Conservation (phyloP, 2,329 filamentous ascomycete species). For the Verruconis gallopava region DNA sequence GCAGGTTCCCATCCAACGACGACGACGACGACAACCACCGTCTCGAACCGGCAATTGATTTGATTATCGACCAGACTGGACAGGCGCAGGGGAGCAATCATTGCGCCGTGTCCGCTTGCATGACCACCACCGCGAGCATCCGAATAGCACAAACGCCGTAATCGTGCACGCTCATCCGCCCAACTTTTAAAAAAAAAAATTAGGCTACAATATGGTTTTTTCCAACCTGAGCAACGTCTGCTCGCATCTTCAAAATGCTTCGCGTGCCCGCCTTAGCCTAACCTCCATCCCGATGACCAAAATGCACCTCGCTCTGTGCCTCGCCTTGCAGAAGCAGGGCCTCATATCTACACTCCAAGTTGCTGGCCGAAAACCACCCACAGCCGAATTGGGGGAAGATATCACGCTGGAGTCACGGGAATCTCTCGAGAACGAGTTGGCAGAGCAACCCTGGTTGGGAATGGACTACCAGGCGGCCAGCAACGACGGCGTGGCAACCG, state of each 20-base stretch:
- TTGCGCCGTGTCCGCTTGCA: too few species aligned
- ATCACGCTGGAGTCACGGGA: slow-evolving; percentile 17
- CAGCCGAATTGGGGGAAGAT: slow-evolving; percentile 14
- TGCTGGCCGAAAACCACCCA: slow-evolving; percentile 34
- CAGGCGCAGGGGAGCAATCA: too few species aligned
- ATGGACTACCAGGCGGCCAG: slow-evolving; percentile 17
- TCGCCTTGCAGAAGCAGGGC: slow-evolving; percentile 70
- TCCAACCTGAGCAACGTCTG: slow-evolving; percentile 66
- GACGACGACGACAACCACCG: too few species aligned
- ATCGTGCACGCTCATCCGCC: too few species aligned
- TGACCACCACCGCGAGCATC: too few species aligned
- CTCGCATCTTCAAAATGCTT: slow-evolving; percentile 84
- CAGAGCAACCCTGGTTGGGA: slow-evolving; percentile 29
- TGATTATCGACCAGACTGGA: too few species aligned
- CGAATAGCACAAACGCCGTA: too few species aligned
- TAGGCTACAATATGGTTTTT: slow-evolving; percentile 60
- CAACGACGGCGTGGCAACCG: slow-evolving; percentile 28
- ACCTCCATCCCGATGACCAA: slow-evolving; percentile 74
- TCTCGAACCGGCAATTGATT: too few species aligned
- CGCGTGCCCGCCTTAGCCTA: slow-evolving; percentile 66
- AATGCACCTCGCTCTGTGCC: slow-evolving; percentile 61
- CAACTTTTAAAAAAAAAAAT: too few species aligned
- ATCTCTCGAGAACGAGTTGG: slow-evolving; percentile 20
- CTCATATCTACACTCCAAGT: slow-evolving; percentile 72
- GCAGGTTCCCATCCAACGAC: too few species aligned